Evolutionary conservation across 805 yeast genomes (phyloP).

Genomic region (Candida broadrunensis): DNA sequence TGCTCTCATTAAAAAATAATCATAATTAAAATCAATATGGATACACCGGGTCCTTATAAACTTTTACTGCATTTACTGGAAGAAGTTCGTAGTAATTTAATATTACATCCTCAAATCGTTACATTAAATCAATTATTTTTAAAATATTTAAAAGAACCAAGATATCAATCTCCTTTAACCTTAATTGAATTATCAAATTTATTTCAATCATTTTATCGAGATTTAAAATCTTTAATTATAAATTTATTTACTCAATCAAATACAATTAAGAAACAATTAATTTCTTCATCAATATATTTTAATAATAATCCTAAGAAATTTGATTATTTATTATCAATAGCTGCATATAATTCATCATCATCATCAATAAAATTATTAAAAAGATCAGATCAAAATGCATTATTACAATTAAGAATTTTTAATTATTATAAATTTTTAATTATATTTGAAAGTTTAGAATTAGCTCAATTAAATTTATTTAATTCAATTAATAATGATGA

Average conservation of each 20-base stretch:
- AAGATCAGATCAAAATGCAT: slow-evolving; percentile 34
- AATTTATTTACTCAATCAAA: slow-evolving; percentile 36
- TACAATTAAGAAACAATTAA: slow-evolving; percentile 35
- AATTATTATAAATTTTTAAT: slow-evolving; percentile 38
- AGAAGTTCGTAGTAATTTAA: slow-evolving; percentile 18
- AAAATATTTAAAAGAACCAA: slow-evolving; percentile 39
- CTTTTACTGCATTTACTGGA: slow-evolving; percentile 15
- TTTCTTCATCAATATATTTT: slow-evolving; percentile 26
- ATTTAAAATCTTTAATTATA: slow-evolving; percentile 31
- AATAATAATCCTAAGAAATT: slow-evolving; percentile 25
- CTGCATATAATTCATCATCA: slow-evolving; percentile 35
- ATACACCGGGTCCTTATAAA: slow-evolving; percentile 5
- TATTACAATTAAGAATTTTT: slow-evolving; percentile 38
- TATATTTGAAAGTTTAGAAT: slow-evolving; percentile 30
- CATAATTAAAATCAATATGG: slow-evolving; percentile 1
- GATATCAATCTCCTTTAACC: slow-evolving; percentile 40
- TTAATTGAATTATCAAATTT: slow-evolving; percentile 30
- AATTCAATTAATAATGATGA: slow-evolving; percentile 20
- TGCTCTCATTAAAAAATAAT: not conserved
- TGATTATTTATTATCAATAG: slow-evolving; percentile 41
- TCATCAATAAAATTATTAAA: slow-evolving; percentile 33
- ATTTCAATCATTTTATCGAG: slow-evolving; percentile 35
- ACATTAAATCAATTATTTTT: slow-evolving; percentile 25
- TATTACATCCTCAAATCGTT: slow-evolving; percentile 24
- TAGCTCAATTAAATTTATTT: slow-evolving; percentile 30